These are phyloP conservation scores for Closterium sp. DNA, from an alignment of 139 green algal species.

Conservation along the genomic window DNA sequence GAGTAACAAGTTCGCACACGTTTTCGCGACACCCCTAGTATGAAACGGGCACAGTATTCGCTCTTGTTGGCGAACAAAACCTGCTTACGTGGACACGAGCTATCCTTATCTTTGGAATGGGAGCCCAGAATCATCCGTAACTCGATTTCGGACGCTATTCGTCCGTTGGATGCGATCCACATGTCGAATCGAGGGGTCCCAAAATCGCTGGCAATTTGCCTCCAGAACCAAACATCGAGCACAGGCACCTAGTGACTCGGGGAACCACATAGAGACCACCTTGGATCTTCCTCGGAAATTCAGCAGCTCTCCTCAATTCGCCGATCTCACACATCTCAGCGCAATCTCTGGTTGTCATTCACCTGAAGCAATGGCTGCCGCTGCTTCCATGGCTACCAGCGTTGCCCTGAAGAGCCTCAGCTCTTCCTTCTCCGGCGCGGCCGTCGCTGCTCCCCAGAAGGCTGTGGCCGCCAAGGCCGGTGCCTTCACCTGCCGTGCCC, in stretches of 20 bases:
- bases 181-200: neutral
- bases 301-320: neutral
- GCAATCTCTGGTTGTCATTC: neutral
- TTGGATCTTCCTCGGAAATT: neutral
- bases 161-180: neutral
- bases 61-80: neutral
- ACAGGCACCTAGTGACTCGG: neutral
- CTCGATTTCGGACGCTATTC: neutral
- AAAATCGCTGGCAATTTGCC: neutral
- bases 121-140: neutral
- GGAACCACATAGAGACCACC: neutral
- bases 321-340: neutral
- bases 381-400: constrained; percentile 1
- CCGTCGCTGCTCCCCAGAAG: neutral
- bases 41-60: neutral
- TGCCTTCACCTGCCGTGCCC: constrained; percentile 16
- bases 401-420: neutral
- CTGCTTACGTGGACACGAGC: neutral
- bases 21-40: neutral
- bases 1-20: neutral
- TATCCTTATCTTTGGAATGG: neutral
- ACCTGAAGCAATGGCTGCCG: neutral
- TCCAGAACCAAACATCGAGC: neutral
- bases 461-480: constrained; percentile 1
- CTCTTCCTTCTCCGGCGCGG: neutral